These are phyloP conservation scores for Brasenia schreberi DNA, from an alignment of 164 flowering plant species.

Conservation along the genomic window DNA sequence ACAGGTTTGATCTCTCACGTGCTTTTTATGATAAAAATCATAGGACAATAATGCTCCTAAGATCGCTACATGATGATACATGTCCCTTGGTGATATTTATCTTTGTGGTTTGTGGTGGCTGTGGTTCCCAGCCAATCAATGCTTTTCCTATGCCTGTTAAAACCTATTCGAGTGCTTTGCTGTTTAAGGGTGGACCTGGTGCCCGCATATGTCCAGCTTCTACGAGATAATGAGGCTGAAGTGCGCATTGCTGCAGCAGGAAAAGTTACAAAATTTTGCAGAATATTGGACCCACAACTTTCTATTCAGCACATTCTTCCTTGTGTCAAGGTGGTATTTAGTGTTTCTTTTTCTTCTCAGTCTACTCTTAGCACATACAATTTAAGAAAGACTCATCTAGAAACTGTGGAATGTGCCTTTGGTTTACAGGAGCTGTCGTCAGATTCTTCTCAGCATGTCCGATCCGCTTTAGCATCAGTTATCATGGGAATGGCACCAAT, in stretches of 20 bases:
- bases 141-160: too few relatives aligned
- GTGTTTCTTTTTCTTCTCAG: background rate
- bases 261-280: constrained; percentile 85
- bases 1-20: too few relatives aligned
- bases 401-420: background rate
- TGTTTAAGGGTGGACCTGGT: constrained; percentile 69
- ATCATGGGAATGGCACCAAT: constrained; percentile 99
- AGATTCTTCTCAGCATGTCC: constrained; percentile 97
- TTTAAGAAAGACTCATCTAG: too few relatives aligned
- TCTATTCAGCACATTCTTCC: constrained; percentile 95
- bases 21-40: too few relatives aligned
- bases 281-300: constrained; percentile 76
- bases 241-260: constrained; percentile 98
- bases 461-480: constrained; percentile 96
- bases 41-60: too few relatives aligned
- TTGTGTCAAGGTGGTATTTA: constrained; percentile 67
- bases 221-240: constrained; percentile 98
- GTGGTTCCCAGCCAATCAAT: too few relatives aligned
- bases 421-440: constrained; percentile 68
- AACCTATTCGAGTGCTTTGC: background rate
- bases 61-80: too few relatives aligned
- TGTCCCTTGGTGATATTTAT: too few relatives aligned
- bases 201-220: constrained; percentile 89
- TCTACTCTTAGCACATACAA: too few relatives aligned
- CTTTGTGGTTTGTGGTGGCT: too few relatives aligned